These are phyloP conservation scores for Phyllosticta paracitricarpa DNA, from an alignment of 2,329 filamentous ascomycete species.

Conservation along the genomic window DNA sequence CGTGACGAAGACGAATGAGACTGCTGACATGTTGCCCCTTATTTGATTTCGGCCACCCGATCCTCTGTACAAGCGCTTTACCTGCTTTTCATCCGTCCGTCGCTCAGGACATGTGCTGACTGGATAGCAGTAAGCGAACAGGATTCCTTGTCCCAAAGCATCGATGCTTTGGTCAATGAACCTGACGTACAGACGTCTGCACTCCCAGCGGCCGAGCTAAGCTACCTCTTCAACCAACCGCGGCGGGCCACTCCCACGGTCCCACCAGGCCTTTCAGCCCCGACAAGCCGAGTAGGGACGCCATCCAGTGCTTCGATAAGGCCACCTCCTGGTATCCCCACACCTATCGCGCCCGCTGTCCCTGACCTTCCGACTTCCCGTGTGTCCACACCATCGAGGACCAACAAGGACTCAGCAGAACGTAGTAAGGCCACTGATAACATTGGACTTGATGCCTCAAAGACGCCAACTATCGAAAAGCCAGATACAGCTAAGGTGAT, in stretches of 20 bases:
- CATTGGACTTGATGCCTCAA: slow-evolving; percentile 4
- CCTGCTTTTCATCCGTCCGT: slow-evolving; percentile 11
- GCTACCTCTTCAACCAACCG: slow-evolving; percentile 23
- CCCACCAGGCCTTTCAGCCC: slow-evolving; percentile 34
- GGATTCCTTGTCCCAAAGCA: slow-evolving; percentile 37
- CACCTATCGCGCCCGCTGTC: slow-evolving; percentile 6
- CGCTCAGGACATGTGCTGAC: slow-evolving; percentile 29
- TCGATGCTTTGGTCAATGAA: slow-evolving; percentile 61
- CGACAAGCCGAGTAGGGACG: slow-evolving; percentile 15
- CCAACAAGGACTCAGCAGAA: slow-evolving; percentile 5
- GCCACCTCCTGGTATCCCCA: slow-evolving; percentile 6
- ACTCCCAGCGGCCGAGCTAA: slow-evolving; percentile 19
- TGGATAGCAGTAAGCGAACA: slow-evolving; percentile 10
- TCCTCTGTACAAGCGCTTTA: slow-evolving; percentile 11
- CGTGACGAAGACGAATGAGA: slow-evolving; percentile 30
- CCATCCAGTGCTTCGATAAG: slow-evolving; percentile 6
- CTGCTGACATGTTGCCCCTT: background rate
- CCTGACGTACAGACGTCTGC: slow-evolving; percentile 17
- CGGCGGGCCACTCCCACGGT: slow-evolving; percentile 35
- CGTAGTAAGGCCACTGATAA: slow-evolving; percentile 9
- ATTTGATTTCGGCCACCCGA: background rate
- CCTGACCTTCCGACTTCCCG: slow-evolving; percentile 8
- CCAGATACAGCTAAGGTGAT: slow-evolving; percentile 9
- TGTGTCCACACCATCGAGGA: slow-evolving; percentile 4
- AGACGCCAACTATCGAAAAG: slow-evolving; percentile 9